These are phyloP conservation scores for Penicillium sp. DNA, from an alignment of 2,329 filamentous ascomycete genomes.

Conservation along the genomic window DNA sequence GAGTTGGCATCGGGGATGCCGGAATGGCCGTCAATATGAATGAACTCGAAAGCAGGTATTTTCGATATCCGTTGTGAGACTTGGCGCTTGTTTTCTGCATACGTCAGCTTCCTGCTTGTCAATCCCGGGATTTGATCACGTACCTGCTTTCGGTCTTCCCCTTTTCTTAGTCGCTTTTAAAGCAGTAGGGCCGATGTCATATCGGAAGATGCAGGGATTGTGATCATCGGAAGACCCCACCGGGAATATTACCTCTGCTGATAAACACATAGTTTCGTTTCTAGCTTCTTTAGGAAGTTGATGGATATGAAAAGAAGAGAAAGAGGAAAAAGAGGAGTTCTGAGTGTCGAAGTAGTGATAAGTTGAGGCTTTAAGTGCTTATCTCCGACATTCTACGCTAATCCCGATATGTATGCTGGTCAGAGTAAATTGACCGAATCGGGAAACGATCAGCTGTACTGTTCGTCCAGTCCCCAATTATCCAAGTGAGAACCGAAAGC, in stretches of 20 bases:
- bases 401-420: neutral
- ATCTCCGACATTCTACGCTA: neutral
- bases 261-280: neutral
- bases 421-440: neutral
- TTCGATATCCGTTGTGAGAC: neutral
- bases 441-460: neutral
- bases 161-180: neutral
- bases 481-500: neutral
- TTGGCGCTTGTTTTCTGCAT: neutral
- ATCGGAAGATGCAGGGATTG: neutral
- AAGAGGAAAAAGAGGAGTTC: neutral
- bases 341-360: neutral
- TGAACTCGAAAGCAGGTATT: neutral
- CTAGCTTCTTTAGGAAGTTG: neutral
- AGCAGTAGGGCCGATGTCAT: neutral
- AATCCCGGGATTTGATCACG: neutral
- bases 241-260: neutral
- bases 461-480: neutral
- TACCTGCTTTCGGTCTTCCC: slow-evolving; percentile 2
- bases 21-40: neutral
- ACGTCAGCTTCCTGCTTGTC: neutral
- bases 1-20: neutral
- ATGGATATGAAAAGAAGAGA: neutral
- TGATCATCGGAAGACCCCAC: neutral
- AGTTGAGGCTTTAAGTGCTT: neutral